Base-by-base conservation (phyloP, 2,329 filamentous ascomycete genomes). In the Hymenoscyphus albidus region DNA sequence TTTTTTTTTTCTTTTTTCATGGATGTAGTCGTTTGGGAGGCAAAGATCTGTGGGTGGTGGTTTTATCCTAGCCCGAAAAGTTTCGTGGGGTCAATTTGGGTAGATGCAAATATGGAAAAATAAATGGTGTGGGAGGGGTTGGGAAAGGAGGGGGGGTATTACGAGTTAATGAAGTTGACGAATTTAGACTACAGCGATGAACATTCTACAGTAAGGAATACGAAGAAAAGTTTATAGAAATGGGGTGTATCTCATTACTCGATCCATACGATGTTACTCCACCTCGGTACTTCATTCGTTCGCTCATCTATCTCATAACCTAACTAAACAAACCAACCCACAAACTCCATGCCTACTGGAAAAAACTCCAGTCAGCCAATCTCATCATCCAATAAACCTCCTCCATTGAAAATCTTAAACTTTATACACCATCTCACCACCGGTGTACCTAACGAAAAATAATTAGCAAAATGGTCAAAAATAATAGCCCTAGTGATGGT, bases 361-460 rank as follows among this genome's bases (percentile, higher is more conserved):
- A 55, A 48, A 22, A 51, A 42, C 51, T 54, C 60, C 44, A 56
- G 22, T 18, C 48, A 54, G 48, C 18, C 18, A 10, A 54, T 18
- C 13, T 27, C 27, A 27, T 27, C 18, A 27, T 54, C 18, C 48
- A 54, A 27, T 22, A 10, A 7, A 54, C 7, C 48, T 1, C 18
- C 48, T 18, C 5, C 48, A 54, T 54, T 27, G 27, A 3, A 54
- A 10, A 35, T 58, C 77, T 78, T 81, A 91, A 63, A 92, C 85
- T 78, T 89, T 88, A 76, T 90, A 91, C 56, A 91, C 86, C 66
- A 88, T 80, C 59, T 89, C 84, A 54, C 88, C 88, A 72, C 83
- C 82, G 12, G 82, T 80, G 69, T 82, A 84, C 83, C 83, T 86
- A 69, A n/a, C 51, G 18, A 64, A 14, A 14, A 7, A 35, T 10